These are phyloP conservation scores for Fusarium longipes DNA, from an alignment of 2,329 filamentous ascomycete species.

Conservation along the genomic window DNA sequence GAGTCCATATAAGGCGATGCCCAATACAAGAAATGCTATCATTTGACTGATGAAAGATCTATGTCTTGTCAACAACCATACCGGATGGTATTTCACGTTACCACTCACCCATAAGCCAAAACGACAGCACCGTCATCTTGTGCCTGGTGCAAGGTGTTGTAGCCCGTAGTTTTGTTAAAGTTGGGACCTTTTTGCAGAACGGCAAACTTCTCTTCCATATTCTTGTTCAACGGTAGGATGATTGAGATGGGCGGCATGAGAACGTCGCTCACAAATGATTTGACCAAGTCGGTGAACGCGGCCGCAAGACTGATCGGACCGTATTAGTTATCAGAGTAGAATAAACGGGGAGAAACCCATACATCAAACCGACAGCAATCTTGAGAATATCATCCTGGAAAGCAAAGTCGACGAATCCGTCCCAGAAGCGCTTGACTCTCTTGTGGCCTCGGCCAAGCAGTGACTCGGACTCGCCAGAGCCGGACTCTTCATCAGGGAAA, in stretches of 20 bases:
- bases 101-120: conserved; percentile 73
- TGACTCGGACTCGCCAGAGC: conserved; percentile 48
- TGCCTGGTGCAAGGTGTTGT: conserved; percentile 77
- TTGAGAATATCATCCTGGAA: conserved; percentile 80
- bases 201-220: conserved; percentile 80
- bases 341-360: conserved; percentile 41
- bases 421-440: conserved; percentile 64
- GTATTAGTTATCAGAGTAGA: conserved; percentile 13
- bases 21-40: conserved; percentile 74
- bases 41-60: conserved; percentile 72
- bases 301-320: conserved; percentile 67
- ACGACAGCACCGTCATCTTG: conserved; percentile 77
- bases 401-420: conserved; percentile 77
- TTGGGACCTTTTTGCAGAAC: conserved; percentile 69
- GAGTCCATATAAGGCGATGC: conserved; percentile 72
- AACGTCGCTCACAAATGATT: conserved; percentile 77
- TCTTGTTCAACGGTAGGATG: conserved; percentile 74
- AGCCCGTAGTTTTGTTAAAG: conserved; percentile 64
- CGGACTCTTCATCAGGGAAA: conserved; percentile 52
- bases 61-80: not conserved
- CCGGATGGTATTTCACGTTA: rapidly evolving
- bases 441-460: conserved; percentile 61
- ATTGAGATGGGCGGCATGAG: conserved; percentile 76
- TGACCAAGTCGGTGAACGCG: conserved; percentile 77
- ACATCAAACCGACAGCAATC: conserved; percentile 82